Base-by-base conservation (phyloP, 1,284 basidiomycete species). In the Sporisorium exsertum region DNA sequence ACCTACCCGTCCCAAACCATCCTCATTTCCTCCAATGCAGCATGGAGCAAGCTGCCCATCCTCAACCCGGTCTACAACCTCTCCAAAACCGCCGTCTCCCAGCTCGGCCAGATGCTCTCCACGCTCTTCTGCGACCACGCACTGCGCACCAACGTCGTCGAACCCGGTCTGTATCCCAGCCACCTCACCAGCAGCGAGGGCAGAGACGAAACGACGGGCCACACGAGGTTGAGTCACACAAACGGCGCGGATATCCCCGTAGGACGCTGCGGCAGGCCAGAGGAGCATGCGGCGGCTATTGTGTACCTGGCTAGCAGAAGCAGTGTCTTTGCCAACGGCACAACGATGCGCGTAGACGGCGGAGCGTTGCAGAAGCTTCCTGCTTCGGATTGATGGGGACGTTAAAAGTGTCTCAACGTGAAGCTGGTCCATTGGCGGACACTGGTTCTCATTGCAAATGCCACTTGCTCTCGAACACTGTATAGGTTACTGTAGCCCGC, bases 21-120 rank as follows among this genome's bases (percentile, higher is more conserved):
- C 51, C 16, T 72, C 13, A 72, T 79, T 54, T 65, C 60, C 2
- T 65, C 61, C 60, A 79, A 79, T 35, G 69, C 77, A 10, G 77
- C 77, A 2, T 70, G 64, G 70, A 24, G 61, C n/a, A 79, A 79
- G 50, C 56, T 69, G 0, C 72, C 72, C 32, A 77, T 79, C 63
- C 55, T 79, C 42, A 79, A 79, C 33, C 72, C 77, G 5, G 49
- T 79, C n/a, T 79, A 79, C 67, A 79, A 79, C 58, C 57, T 79
- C 40, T 58, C 55, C 52, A 79, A 79, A 61, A 68, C 77, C 10
- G 64, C 77, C 15, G 50, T 75, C 15, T 70, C 65, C 2, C 77
- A 79, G 5, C 53, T 69, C 1, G 70, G 69, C 15, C 61, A 75
- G 24, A 77, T 79, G 29, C 54, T 79, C 16, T 49, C 37, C 15